phyloP scores from a whole-genome alignment of 768 basidiomycete species.

The Boletus sp. region DNA sequence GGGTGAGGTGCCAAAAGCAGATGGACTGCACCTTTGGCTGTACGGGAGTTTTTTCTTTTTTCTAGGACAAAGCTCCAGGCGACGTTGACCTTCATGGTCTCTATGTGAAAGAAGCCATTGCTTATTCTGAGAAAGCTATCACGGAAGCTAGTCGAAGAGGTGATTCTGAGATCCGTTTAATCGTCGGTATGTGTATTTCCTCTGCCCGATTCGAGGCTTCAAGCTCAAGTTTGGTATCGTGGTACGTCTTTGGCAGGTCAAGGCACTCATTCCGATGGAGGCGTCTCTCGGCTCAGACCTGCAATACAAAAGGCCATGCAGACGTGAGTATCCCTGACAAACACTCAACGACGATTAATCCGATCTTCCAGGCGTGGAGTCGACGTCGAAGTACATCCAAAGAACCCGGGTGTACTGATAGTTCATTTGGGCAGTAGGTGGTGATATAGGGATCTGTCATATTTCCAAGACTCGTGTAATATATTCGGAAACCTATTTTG shows the following conservation, averaged over 20 bases:
- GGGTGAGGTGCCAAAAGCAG: conserved; percentile 33
- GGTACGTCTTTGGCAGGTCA: conserved; percentile 50
- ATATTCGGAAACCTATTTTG: background rate
- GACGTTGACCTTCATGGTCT: conserved; percentile 90
- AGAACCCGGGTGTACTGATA: conserved; percentile 80
- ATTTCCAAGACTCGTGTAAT: background rate
- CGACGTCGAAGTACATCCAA: conserved; percentile 68
- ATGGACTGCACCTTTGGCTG: background rate
- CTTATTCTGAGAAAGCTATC: conserved; percentile 67
- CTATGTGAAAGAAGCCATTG: conserved; percentile 88
- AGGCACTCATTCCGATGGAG: conserved; percentile 78
- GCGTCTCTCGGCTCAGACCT: conserved; percentile 81
- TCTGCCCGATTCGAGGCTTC: background rate
- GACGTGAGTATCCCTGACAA: conserved; percentile 44
- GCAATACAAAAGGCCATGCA: conserved; percentile 81
- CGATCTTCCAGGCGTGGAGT: conserved; percentile 56
- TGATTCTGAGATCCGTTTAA: conserved; percentile 63
- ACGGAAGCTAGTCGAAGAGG: conserved; percentile 58
- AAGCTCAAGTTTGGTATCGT: background rate
- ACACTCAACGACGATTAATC: background rate
- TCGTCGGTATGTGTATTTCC: conserved; percentile 63
- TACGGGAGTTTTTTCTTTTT: background rate
- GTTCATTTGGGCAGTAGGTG: conserved; percentile 40
- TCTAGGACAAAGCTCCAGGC: conserved; percentile 57
- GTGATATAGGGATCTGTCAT: background rate